Percentiles rank a stretch among this genome's conserved stretches.
phyloP scores from a whole-genome alignment of 1,284 basidiomycete species.

The Caloboletus firmus region DNA sequence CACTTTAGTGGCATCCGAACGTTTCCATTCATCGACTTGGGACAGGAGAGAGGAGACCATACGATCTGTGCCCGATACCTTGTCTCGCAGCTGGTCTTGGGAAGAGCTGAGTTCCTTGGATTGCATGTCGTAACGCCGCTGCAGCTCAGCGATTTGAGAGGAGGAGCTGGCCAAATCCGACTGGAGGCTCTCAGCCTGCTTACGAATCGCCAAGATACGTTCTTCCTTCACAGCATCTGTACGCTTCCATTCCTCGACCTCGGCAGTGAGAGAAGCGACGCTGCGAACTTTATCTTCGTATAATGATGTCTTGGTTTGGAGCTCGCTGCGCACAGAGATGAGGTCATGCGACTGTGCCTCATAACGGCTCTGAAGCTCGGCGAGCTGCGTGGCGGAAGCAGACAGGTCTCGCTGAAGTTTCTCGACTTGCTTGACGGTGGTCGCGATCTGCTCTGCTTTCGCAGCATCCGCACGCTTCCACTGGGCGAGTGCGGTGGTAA shows the following conservation, averaged over 20 bases:
- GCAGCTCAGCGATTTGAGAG: background rate
- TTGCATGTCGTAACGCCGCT: background rate
- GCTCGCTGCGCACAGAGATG: background rate
- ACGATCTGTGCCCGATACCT: no score
- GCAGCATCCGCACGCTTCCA: background rate
- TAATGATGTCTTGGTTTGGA: background rate
- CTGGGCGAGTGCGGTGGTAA: background rate
- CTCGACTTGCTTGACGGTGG: background rate
- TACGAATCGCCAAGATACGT: background rate
- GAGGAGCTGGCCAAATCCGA: no score
- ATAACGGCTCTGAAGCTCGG: background rate
- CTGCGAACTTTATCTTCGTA: constrained; percentile 4
- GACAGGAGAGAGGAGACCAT: no score
- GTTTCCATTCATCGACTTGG: background rate
- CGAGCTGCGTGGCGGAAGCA: background rate
- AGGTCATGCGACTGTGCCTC: background rate
- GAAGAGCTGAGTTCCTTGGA: background rate
- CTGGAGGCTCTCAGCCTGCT: background rate
- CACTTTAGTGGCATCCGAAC: no score
- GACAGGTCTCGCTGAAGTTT: background rate
- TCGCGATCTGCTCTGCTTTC: background rate
- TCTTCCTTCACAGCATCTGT: background rate
- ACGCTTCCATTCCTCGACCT: no score
- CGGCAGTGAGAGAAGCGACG: no score
- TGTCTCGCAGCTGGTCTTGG: background rate